phyloP scores from a whole-genome alignment of 176 grass and related monocot genomes.

The Paspalum vaginatum region DNA sequence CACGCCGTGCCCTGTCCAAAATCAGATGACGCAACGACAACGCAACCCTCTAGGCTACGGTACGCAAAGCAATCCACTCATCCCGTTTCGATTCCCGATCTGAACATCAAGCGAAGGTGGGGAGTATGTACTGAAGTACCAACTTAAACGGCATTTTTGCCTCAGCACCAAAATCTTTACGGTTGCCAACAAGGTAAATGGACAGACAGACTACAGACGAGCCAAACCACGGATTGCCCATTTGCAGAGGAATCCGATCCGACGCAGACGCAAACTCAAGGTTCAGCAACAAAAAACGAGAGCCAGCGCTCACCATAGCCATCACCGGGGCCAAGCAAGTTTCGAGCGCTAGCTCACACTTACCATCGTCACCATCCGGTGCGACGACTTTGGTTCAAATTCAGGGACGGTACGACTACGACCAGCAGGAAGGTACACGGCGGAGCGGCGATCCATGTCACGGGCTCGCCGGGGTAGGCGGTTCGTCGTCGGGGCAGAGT shows the following conservation, averaged over 20 bases:
- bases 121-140: background rate
- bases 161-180: background rate
- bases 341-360: background rate
- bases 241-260: constrained; percentile 27
- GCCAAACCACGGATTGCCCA: background rate
- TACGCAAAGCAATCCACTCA: background rate
- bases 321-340: background rate
- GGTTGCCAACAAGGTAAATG: background rate
- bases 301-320: background rate
- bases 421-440: background rate
- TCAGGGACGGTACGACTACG: background rate
- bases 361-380: background rate
- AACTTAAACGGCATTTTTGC: background rate
- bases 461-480: background rate
- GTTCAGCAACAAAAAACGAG: background rate
- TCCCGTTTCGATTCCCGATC: too few relatives aligned
- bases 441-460: background rate
- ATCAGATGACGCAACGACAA: too few relatives aligned
- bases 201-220: background rate
- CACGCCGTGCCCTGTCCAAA: background rate
- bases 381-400: background rate
- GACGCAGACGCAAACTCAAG: background rate
- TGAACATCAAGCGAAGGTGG: too few relatives aligned
- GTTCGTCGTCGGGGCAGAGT: constrained; percentile 9
- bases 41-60: background rate